These are phyloP conservation scores for Hypomyces rosellus DNA, from an alignment of 2,329 filamentous ascomycete genomes.

Conservation along the genomic window DNA sequence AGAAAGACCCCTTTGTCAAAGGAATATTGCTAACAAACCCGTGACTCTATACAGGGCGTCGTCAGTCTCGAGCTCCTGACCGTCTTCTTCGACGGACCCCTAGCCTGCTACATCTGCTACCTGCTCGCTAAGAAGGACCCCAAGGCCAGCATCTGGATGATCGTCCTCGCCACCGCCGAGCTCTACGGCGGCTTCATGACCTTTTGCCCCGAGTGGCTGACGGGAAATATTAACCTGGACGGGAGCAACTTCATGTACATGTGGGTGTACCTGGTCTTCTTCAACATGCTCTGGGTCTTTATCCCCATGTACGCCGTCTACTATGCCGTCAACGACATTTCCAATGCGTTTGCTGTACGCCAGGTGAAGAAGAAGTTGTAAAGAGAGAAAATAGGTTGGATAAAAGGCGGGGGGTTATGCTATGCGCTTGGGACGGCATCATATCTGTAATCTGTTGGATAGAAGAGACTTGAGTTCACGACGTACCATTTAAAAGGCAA, in stretches of 20 bases:
- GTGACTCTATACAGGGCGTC: constrained; percentile 36
- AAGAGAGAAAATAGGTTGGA: not conserved
- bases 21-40: not conserved
- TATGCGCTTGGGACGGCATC: not conserved
- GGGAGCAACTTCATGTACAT: constrained; percentile 61
- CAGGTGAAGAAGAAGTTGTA: constrained; percentile 26
- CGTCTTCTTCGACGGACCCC: constrained; percentile 54
- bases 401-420: not conserved
- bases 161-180: constrained; percentile 59
- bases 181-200: constrained; percentile 67
- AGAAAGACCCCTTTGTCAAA: no score
- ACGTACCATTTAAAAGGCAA: no score
- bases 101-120: constrained; percentile 55
- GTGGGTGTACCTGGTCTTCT: constrained; percentile 63
- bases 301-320: constrained; percentile 55
- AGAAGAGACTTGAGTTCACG: not conserved
- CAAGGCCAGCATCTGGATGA: constrained; percentile 55
- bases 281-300: constrained; percentile 63
- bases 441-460: not conserved
- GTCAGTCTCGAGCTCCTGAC: constrained; percentile 61
- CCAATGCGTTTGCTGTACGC: constrained; percentile 40
- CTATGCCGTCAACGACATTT: constrained; percentile 49
- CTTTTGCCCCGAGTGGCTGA: constrained; percentile 64
- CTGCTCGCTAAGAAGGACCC: constrained; percentile 50
- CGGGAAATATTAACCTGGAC: constrained; percentile 55